Percentiles rank a stretch among this genome's conserved stretches.
phyloP scores from a whole-genome alignment of 352 stramenopile genomes.

The Pythium scleroteichum region DNA sequence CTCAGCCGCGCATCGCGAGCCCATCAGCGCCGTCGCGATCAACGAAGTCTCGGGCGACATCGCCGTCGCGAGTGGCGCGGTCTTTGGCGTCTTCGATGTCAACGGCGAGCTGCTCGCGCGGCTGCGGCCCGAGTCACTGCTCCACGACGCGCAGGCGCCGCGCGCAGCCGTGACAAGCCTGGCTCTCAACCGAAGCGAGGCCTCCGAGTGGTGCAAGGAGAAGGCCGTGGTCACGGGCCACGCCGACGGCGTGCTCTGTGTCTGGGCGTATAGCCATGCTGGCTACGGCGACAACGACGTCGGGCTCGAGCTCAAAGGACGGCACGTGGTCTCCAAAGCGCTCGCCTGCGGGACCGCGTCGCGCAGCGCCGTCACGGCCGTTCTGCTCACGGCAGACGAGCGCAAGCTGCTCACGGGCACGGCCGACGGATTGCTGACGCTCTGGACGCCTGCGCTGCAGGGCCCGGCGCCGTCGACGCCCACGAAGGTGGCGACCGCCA shows the following conservation, averaged over 20 bases:
- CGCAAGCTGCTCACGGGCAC: constrained; percentile 65
- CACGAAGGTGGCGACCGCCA: constrained; percentile 21
- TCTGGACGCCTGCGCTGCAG: constrained; percentile 37
- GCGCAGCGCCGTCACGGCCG: constrained; percentile 46
- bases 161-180: constrained; percentile 44
- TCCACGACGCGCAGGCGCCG: constrained; percentile 43
- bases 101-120: constrained; percentile 58
- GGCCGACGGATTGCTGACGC: constrained; percentile 46
- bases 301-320: constrained; percentile 51
- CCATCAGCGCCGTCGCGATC: constrained; percentile 55
- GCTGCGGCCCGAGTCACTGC: constrained; percentile 46
- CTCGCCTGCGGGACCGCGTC: constrained; percentile 3
- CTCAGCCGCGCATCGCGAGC: neutral
- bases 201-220: constrained; percentile 60
- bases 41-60: constrained; percentile 71
- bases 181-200: constrained; percentile 48
- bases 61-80: constrained; percentile 41
- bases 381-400: constrained; percentile 55
- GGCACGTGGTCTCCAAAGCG: constrained; percentile 39
- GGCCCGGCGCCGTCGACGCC: constrained; percentile 22
- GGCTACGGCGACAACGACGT: constrained; percentile 43
- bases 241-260: constrained; percentile 53
- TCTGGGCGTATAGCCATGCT: constrained; percentile 67
- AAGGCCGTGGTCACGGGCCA: constrained; percentile 69
- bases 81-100: constrained; percentile 68